phyloP scores from a whole-genome alignment of 164 flowering plant species.

The Umbilicus rupestris region DNA sequence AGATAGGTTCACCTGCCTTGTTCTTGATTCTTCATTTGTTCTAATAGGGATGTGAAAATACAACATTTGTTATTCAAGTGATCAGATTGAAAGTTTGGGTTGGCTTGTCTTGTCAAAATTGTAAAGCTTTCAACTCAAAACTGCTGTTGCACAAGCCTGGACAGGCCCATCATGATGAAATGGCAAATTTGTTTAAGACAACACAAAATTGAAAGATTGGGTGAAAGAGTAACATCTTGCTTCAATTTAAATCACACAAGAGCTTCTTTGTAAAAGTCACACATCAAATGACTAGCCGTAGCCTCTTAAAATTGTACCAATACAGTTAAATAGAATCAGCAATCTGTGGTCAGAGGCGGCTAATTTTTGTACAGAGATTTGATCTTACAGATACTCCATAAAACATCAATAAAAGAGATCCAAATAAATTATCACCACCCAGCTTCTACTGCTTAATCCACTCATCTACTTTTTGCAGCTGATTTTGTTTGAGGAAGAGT shows the following conservation, averaged over 20 bases:
- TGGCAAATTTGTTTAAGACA: too few relatives aligned
- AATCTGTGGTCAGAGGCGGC: neutral
- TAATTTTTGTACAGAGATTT: neutral
- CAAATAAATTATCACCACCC: neutral
- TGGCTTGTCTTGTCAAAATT: neutral
- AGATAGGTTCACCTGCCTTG: conserved; percentile 12
- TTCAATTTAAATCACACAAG: too few relatives aligned
- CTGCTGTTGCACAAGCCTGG: too few relatives aligned
- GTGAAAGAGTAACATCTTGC: too few relatives aligned
- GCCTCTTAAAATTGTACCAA: neutral
- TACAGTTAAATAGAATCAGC: neutral
- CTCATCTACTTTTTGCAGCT: conserved; percentile 29
- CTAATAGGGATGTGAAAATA: neutral
- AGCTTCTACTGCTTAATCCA: conserved; percentile 2
- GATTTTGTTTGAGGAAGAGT: conserved; percentile 62
- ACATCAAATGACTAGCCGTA: neutral
- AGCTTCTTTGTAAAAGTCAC: neutral
- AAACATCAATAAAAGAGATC: neutral
- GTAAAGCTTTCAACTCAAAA: too few relatives aligned
- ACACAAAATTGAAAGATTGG: too few relatives aligned
- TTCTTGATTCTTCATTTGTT: neutral
- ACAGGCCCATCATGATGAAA: too few relatives aligned
- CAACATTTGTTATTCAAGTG: neutral
- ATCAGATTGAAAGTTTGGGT: neutral
- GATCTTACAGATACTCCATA: neutral